Conservation (phyloP, 2,329 filamentous ascomycete genomes). For the Scytalidium lignicola region DNA sequence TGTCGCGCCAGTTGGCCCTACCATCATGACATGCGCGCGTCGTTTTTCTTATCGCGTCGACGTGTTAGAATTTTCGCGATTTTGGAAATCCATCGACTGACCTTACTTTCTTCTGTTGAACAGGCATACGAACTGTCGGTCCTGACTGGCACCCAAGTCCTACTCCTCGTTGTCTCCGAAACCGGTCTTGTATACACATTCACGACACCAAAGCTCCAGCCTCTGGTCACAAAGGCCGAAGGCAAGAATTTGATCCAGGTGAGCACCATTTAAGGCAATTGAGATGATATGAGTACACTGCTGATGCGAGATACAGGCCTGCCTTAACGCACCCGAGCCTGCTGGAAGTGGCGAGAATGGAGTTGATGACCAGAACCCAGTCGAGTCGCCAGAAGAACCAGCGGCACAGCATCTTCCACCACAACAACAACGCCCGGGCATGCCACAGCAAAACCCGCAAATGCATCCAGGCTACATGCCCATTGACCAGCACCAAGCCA, state of each 20-base stretch:
- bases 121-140: constrained; percentile 97
- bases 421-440: constrained; percentile 54
- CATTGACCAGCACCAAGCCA: constrained; percentile 68
- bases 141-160: constrained; percentile 93
- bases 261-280: constrained; percentile 6
- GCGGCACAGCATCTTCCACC: constrained; percentile 70
- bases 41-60: constrained; percentile 1
- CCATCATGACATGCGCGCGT: constrained; percentile 18
- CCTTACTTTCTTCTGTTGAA: neutral
- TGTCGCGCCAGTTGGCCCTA: no score
- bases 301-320: constrained; percentile 59
- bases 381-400: constrained; percentile 90
- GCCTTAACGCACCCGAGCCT: constrained; percentile 92
- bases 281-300: constrained; percentile 6
- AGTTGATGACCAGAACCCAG: constrained; percentile 68
- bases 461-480: constrained; percentile 65
- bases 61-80: constrained; percentile 5
- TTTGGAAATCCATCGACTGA: constrained; percentile 16
- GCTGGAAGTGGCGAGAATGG: constrained; percentile 75
- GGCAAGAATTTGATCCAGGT: constrained; percentile 99
- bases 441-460: constrained; percentile 54
- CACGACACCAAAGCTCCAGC: constrained; percentile 96
- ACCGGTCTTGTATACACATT: constrained; percentile 97
- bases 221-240: constrained; percentile 95
- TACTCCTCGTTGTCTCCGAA: constrained; percentile 94